Conservation (phyloP, 805 yeast species). For the Cyberlindnera veronae region DNA sequence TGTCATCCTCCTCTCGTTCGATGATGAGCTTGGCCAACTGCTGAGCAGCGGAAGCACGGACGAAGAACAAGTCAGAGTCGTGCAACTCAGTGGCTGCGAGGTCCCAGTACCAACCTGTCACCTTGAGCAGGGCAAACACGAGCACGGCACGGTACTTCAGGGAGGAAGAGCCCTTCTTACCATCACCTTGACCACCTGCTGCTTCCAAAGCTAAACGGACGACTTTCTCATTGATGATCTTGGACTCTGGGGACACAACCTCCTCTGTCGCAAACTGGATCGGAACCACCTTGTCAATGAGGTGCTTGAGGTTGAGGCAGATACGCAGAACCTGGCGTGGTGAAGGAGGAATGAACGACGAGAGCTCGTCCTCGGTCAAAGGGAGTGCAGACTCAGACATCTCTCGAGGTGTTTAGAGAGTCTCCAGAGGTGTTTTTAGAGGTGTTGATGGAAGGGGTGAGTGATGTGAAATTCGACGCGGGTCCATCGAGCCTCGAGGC, state of each 20-base stretch:
- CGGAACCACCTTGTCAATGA: constrained; percentile 72
- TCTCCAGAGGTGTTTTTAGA: too few species aligned
- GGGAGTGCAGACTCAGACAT: constrained; percentile 18
- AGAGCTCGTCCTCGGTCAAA: constrained; percentile 22
- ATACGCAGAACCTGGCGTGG: constrained; percentile 67
- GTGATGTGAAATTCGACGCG: too few species aligned
- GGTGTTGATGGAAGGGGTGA: too few species aligned
- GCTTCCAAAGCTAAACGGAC: constrained; percentile 62
- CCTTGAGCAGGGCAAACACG: constrained; percentile 68
- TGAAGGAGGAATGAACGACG: constrained; percentile 39
- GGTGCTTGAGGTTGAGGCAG: constrained; percentile 65
- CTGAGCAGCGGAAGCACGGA: constrained; percentile 70
- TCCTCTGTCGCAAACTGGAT: constrained; percentile 50
- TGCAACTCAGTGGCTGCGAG: constrained; percentile 57
- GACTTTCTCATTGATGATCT: constrained; percentile 55
- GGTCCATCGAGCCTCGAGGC: too few species aligned
- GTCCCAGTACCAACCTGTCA: constrained; percentile 73
- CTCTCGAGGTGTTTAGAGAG: too few species aligned
- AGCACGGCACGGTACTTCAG: constrained; percentile 64
- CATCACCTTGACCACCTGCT: constrained; percentile 76
- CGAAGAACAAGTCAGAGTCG: constrained; percentile 58
- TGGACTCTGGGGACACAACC: constrained; percentile 54
- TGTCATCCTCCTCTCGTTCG: constrained; percentile 52
- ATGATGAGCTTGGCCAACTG: constrained; percentile 66
- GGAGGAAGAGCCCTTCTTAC: constrained; percentile 49